These are phyloP conservation scores for Eimeria maxima DNA, from an alignment of 169 alveolate species.

Conservation along the genomic window DNA sequence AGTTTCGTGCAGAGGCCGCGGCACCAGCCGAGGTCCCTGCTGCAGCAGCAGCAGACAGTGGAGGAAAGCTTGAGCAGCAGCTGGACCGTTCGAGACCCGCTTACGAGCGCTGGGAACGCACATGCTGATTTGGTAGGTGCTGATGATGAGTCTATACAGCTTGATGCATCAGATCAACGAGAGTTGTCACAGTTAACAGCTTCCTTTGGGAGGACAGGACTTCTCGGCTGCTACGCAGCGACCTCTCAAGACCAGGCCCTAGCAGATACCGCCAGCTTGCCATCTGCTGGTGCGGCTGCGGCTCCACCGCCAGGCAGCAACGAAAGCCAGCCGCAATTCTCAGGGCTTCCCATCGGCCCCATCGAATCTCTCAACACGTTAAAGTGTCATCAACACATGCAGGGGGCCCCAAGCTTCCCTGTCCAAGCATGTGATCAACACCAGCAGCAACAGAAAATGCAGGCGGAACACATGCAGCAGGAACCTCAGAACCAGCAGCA, in stretches of 20 bases:
- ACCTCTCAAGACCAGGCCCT: not conserved
- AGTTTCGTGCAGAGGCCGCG: not conserved
- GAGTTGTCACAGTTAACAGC: constrained; percentile 55
- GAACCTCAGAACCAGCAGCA: not conserved
- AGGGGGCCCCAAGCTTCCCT: not conserved
- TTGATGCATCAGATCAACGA: constrained; percentile 67
- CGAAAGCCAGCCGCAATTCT: not conserved
- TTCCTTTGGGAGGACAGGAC: constrained; percentile 27
- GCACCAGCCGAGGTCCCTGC: constrained; percentile 11
- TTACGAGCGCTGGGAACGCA: constrained; percentile 53
- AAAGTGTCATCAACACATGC: not conserved
- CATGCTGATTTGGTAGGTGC: constrained; percentile 33
- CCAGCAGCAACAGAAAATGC: not conserved
- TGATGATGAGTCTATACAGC: constrained; percentile 51
- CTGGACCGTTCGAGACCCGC: constrained; percentile 74
- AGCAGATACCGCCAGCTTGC: not conserved
- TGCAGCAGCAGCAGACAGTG: constrained; percentile 6
- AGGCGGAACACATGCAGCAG: not conserved
- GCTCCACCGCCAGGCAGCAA: not conserved
- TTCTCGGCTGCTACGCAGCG: constrained; percentile 5
- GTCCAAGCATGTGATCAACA: not conserved
- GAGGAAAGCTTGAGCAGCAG: constrained; percentile 57
- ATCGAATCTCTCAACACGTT: not conserved
- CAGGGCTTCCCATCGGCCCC: not conserved
- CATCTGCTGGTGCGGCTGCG: not conserved